A percentile compares a stretch with the other conserved stretches of the same genome.
Evolutionary conservation across 2,329 filamentous ascomycete genomes (phyloP).

Genomic region (Aspergillus neotritici): DNA sequence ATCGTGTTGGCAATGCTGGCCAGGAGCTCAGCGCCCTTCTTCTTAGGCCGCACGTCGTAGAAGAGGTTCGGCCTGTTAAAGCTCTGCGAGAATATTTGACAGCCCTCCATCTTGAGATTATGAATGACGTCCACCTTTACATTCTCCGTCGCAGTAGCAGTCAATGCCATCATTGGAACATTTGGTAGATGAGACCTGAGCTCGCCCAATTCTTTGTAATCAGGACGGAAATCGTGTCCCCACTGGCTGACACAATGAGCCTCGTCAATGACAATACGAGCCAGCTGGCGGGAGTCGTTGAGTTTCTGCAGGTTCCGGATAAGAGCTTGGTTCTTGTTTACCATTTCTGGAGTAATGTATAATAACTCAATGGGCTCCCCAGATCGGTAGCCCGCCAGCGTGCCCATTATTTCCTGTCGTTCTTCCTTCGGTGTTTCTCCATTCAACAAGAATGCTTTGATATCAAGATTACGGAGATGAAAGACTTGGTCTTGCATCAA

Average conservation of each 20-base stretch:
- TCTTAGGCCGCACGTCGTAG: constrained; percentile 76
- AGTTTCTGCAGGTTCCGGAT: constrained; percentile 60
- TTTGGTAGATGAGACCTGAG: constrained; percentile 66
- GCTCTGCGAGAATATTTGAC: constrained; percentile 78
- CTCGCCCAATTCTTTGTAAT: constrained; percentile 81
- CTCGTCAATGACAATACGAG: constrained; percentile 92
- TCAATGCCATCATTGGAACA: constrained; percentile 90
- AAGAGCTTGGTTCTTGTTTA: constrained; percentile 72
- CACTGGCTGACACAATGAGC: constrained; percentile 99
- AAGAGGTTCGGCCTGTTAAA: constrained; percentile 95
- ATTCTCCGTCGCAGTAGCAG: constrained; percentile 88
- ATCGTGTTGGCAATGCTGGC: constrained; percentile 56
- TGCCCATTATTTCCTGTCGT: constrained; percentile 60
- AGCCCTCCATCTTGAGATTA: constrained; percentile 76
- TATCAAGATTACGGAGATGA: constrained; percentile 67
- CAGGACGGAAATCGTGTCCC: constrained; percentile 95
- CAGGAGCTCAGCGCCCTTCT: constrained; percentile 52
- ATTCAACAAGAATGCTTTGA: constrained; percentile 78
- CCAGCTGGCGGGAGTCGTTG: constrained; percentile 66
- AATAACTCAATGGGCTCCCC: constrained; percentile 78
- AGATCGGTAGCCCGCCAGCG: constrained; percentile 57
- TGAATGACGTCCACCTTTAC: constrained; percentile 88
- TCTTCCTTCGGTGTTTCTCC: constrained; percentile 62
- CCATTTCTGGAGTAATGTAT: constrained; percentile 96
- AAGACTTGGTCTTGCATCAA: constrained; percentile 96